Evolutionary conservation across 2,329 filamentous ascomycete genomes (phyloP).

Genomic region (Aureobasidium leucospermi): DNA sequence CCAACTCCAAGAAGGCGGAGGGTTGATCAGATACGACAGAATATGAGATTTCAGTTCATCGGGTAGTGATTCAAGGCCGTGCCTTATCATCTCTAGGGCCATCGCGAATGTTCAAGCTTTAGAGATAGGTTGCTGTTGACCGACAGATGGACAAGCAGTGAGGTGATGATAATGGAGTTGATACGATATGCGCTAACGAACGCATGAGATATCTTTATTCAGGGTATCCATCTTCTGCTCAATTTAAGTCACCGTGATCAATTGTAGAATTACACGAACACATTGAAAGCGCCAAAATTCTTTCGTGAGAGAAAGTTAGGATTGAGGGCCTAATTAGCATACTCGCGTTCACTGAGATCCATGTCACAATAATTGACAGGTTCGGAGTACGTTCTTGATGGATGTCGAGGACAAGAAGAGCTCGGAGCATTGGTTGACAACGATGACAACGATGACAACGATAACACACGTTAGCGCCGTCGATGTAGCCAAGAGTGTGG

Average conservation of each 20-base stretch:
- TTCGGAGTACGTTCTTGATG: too few species aligned
- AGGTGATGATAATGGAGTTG: too few species aligned
- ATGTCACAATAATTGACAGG: too few species aligned
- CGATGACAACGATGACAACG: not conserved
- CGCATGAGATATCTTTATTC: too few species aligned
- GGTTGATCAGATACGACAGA: slow-evolving; percentile 46
- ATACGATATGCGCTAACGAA: too few species aligned
- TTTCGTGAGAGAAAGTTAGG: too few species aligned
- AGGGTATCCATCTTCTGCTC: too few species aligned
- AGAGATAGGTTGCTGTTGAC: not conserved
- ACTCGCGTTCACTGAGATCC: too few species aligned
- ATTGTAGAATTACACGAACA: too few species aligned
- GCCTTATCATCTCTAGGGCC: not conserved
- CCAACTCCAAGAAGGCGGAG: slow-evolving; percentile 42
- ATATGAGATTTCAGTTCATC: slow-evolving; percentile 55
- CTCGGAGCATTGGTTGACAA: not conserved
- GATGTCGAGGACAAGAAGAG: not conserved
- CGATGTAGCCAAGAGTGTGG: not conserved
- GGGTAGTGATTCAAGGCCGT: slow-evolving; percentile 38
- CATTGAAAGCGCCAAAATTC: too few species aligned
- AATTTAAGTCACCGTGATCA: too few species aligned
- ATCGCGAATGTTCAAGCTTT: not conserved
- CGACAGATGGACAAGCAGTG: not conserved
- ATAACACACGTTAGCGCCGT: not conserved
- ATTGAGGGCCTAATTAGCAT: too few species aligned